Evolutionary conservation across 2,329 filamentous ascomycete species (phyloP), one percentile per base, ranked within the genome.

Genomic region (Penicillium sp.): DNA sequence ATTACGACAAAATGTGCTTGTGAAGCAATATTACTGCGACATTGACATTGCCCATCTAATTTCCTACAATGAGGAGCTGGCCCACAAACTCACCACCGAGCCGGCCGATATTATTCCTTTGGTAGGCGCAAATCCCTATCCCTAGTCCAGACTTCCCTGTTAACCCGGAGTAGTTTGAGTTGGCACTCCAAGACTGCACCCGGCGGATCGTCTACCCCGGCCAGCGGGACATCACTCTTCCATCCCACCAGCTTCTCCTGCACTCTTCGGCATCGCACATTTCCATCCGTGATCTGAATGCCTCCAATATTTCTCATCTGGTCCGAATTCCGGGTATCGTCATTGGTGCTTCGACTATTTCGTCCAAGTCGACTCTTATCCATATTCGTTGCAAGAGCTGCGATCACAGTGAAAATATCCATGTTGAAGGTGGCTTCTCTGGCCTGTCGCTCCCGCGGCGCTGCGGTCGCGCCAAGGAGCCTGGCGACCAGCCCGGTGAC

Each of bases 251-350:
- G 71, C 83, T 98, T 27, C 87, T 98, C 49, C 83, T 98, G 42
- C 91, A 97, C 72, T 97, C 93, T 44, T 88, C 85, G 50, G 90
- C 90, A 57, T 86, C 92, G 45, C 85, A 95, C 68, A 89, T 91
- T 27, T 93, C 92, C 0, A 97, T 98, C 62, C 87, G 93, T 57
- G 90, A 96, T 59, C 81, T 98, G 33, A 93, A 95, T 62, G 95
- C 93, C 7, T 86, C 88, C 55, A 92, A 89, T 56, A 95, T 98
- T 59, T 90, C 92, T 4, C 86, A 90, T 60, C 85, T 98, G n/a
- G 92, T 98, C 33, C 84, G 92, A 49, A 95, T 98, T 49, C 93
- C 93, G 0, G 95, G 93, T 44, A 98, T 98, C 57, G 89, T 98
- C 52, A 98, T 98, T 58, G 92, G 93, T 41, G 93, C 93, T 41